Conservation (phyloP, 768 basidiomycete species). For the Collybia sordida region DNA sequence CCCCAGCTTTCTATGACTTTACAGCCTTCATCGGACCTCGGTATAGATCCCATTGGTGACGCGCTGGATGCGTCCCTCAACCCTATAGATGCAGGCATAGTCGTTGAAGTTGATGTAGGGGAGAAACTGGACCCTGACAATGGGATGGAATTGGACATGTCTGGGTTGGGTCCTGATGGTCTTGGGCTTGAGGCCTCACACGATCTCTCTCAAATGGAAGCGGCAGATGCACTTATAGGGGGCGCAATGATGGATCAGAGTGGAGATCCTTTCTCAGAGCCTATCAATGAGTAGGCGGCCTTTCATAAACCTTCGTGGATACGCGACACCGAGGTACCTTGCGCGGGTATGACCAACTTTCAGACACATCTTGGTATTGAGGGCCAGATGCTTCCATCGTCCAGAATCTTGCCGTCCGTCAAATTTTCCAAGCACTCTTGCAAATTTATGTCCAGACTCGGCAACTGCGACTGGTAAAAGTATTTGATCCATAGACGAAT, state of each 20-base stretch:
- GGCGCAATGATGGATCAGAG: slow-evolving; percentile 59
- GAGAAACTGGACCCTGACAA: slow-evolving; percentile 38
- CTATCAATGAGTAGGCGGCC: slow-evolving; percentile 10
- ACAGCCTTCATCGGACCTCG: slow-evolving; percentile 43
- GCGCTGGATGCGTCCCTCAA: slow-evolving; percentile 57
- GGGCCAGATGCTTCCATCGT: no score
- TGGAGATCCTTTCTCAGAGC: slow-evolving; percentile 57
- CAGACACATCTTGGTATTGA: no score
- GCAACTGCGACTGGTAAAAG: no score
- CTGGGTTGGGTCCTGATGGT: slow-evolving; percentile 64
- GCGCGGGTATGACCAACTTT: no score
- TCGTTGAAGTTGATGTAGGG: slow-evolving; percentile 34
- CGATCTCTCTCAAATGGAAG: slow-evolving; percentile 58
- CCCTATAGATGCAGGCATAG: slow-evolving; percentile 35
- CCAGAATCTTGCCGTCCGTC: no score
- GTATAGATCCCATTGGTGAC: slow-evolving; percentile 37
- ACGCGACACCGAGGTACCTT: no score
- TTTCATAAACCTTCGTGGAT: no score
- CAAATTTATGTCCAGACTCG: no score
- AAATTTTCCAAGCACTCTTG: no score
- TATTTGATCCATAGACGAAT: no score
- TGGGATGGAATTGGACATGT: slow-evolving; percentile 60
- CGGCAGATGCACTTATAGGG: slow-evolving; percentile 53
- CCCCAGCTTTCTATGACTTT: slow-evolving; percentile 61
- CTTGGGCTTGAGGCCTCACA: slow-evolving; percentile 51